Base-by-base conservation (phyloP, 2,329 filamentous ascomycete species). In the Venturia nashicola region DNA sequence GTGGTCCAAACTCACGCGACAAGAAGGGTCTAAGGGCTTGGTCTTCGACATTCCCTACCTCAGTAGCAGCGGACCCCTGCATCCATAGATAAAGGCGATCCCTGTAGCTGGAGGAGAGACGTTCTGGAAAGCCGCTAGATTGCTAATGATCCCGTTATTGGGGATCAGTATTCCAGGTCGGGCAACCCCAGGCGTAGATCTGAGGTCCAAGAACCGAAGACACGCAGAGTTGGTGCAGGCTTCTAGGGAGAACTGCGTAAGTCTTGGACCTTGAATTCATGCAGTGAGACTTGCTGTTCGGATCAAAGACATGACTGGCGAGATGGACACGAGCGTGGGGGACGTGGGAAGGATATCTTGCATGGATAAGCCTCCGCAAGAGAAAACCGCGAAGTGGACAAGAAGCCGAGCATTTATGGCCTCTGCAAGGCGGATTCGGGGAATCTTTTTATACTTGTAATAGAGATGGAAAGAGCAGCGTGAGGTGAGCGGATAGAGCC, bases 51-150 rank as follows among this genome's bases (percentile, higher is more conserved):
- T 36, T 6, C 14, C 18, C 27, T 57, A 57, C 36, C 51, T 32
- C 32, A 36, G 32, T 4, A 36, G 51, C 27, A 57, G 27, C 51
- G 51, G 51, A 36, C 5, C 51, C 51, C 27, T 57, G 51, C 32
- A 57, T 36, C 51, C 51, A 57, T 34, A 57, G 27, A 57, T 57
- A 57, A n/a, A 57, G 51, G 51, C 51, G 32, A n/a, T 23, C 51
- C 51, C n/a, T 57, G 27, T 57, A 57, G 32, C n/a, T 36, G 51
- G 51, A 57, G 51, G 51, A 57, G 51, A 57, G 51, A 36, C 16
- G 11, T 57, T 36, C 51, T 57, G 18, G 51, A 36, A 55, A 36
- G 16, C 32, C 11, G 51, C 51, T 57, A 57, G 32, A 20, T 32
- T 36, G 51, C n/a, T 39, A 34, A 57, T 36, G 51, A 36, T 27